Evolutionary conservation across 768 basidiomycete genomes (phyloP).

Genomic region (Pleurotus citrinopileatus): DNA sequence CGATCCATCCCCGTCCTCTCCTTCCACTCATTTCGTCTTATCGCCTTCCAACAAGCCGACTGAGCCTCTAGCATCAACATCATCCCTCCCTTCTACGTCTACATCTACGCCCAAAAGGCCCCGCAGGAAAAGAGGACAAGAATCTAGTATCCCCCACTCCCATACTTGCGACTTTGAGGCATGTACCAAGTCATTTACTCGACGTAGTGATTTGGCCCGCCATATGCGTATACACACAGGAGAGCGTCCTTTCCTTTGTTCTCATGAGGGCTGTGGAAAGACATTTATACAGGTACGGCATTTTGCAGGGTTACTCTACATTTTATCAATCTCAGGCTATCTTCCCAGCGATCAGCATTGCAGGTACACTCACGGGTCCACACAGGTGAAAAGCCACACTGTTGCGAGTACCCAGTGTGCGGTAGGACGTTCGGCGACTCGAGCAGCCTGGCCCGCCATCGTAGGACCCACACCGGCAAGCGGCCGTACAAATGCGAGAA

Average conservation of each 20-base stretch:
- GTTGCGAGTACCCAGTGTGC: slow-evolving; percentile 87
- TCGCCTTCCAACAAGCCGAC: slow-evolving; percentile 35
- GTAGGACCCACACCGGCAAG: slow-evolving; percentile 85
- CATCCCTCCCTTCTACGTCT: slow-evolving; percentile 28
- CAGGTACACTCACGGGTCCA: slow-evolving; percentile 89
- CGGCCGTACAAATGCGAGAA: slow-evolving; percentile 86
- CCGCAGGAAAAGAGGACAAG: slow-evolving; percentile 6
- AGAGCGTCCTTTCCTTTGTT: slow-evolving; percentile 80
- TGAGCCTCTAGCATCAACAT: slow-evolving; percentile 54
- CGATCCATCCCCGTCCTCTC: slow-evolving; percentile 22
- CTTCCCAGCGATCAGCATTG: slow-evolving; percentile 74
- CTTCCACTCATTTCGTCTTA: slow-evolving; percentile 22
- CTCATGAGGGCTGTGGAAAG: slow-evolving; percentile 74
- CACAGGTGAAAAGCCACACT: slow-evolving; percentile 91
- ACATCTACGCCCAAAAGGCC: slow-evolving; percentile 29
- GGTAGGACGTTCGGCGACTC: slow-evolving; percentile 89
- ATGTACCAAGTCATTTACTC: slow-evolving; percentile 79
- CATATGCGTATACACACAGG: slow-evolving; percentile 92
- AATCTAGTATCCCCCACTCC: slow-evolving; percentile 24
- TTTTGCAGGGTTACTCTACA: neutral
- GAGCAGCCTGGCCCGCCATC: slow-evolving; percentile 87
- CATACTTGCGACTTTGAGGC: slow-evolving; percentile 71
- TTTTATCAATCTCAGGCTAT: slow-evolving; percentile 15
- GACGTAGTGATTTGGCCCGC: slow-evolving; percentile 79
- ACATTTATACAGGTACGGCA: slow-evolving; percentile 82